These are phyloP conservation scores for Russula abietina DNA, from an alignment of 768 basidiomycete genomes.

Conservation along the genomic window DNA sequence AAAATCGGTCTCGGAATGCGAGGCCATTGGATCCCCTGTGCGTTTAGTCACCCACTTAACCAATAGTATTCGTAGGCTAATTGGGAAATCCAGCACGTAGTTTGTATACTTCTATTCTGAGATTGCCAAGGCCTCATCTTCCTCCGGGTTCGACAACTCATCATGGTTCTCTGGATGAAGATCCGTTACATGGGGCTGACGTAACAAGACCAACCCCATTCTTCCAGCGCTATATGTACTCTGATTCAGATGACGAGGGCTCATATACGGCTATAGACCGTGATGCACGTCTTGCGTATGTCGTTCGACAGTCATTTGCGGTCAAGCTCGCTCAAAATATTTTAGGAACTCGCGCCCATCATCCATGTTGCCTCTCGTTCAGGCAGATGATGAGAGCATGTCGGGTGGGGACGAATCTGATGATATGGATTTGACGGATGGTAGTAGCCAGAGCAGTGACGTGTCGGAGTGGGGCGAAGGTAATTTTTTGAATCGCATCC, in stretches of 20 bases:
- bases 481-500: conserved; percentile 25
- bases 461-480: conserved; percentile 46
- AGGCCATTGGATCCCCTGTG: not conserved
- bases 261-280: conserved; percentile 58
- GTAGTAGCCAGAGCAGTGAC: conserved; percentile 34
- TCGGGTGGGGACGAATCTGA: conserved; percentile 78
- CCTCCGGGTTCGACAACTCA: not conserved
- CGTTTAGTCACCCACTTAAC: not conserved
- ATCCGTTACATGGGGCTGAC: not conserved
- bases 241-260: conserved; percentile 65
- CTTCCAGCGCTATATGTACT: conserved; percentile 26
- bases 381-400: conserved; percentile 46
- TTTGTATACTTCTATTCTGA: conserved; percentile 10
- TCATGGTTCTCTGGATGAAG: not conserved
- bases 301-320: conserved; percentile 12
- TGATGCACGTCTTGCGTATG: conserved; percentile 68
- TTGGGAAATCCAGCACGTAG: conserved; percentile 2
- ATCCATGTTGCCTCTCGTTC: conserved; percentile 31
- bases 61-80: not conserved
- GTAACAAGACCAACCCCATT: conserved; percentile 16
- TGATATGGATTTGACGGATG: conserved; percentile 60
- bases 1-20: conserved; percentile 32
- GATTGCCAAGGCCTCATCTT: conserved; percentile 15
- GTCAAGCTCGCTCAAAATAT: conserved; percentile 1
- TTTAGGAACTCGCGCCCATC: conserved; percentile 49